These are phyloP conservation scores for Naematelia aurantialba DNA, from an alignment of 768 basidiomycete species.

Conservation along the genomic window DNA sequence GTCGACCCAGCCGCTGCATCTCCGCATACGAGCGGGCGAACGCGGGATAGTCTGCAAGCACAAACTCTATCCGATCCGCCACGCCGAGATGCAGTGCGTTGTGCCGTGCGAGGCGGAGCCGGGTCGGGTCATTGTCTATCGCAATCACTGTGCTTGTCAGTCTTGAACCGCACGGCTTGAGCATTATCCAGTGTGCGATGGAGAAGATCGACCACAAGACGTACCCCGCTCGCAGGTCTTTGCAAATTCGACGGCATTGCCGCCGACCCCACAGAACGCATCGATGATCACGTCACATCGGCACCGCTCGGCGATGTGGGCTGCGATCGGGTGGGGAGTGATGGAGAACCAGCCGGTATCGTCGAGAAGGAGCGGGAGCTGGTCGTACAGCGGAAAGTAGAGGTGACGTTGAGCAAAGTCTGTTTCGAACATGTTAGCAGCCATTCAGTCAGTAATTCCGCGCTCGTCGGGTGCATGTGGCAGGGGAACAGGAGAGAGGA, in stretches of 20 bases:
- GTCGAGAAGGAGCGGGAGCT: conserved; percentile 79
- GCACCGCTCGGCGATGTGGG: conserved; percentile 89
- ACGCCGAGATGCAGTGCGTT: conserved; percentile 94
- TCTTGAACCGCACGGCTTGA: background rate
- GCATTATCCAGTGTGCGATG: background rate
- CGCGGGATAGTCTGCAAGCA: conserved; percentile 75
- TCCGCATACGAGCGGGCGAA: conserved; percentile 61
- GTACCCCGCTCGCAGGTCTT: conserved; percentile 89
- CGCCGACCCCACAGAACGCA: conserved; percentile 96
- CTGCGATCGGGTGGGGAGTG: conserved; percentile 87
- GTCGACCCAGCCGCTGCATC: conserved; percentile 31
- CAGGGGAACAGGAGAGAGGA: background rate
- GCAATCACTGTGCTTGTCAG: conserved; percentile 72
- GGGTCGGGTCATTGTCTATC: conserved; percentile 74
- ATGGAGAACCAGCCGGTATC: conserved; percentile 98
- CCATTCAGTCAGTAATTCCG: background rate
- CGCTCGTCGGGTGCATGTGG: background rate
- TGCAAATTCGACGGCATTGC: conserved; percentile 95
- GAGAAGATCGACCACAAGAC: conserved; percentile 31
- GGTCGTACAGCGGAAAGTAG: conserved; percentile 70
- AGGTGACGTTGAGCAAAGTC: conserved; percentile 82
- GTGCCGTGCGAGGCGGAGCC: conserved; percentile 86
- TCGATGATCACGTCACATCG: conserved; percentile 54
- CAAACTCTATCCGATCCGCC: conserved; percentile 89
- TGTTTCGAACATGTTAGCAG: conserved; percentile 46